phyloP scores from a whole-genome alignment of 177 flowering plant species.

The Tripterygium wilfordii region DNA sequence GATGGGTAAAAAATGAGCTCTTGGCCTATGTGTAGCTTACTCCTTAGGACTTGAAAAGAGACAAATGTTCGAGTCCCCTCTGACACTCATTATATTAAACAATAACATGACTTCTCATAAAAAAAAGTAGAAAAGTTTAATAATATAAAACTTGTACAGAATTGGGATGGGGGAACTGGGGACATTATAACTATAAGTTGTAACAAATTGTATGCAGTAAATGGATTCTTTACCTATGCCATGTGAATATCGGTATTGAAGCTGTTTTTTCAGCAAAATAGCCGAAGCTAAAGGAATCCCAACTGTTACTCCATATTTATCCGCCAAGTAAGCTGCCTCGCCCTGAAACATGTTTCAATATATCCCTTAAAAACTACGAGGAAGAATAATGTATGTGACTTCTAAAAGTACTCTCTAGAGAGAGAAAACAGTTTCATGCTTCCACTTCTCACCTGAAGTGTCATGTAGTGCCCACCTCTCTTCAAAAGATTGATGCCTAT shows the following conservation, averaged over 20 bases:
- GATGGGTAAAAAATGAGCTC: no score
- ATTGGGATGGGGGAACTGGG: no score
- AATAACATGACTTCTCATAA: no score
- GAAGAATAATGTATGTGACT: background rate
- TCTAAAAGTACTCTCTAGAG: background rate
- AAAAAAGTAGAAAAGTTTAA: no score
- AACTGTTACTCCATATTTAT: slow-evolving; percentile 70
- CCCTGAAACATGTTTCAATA: slow-evolving; percentile 41
- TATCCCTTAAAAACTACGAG: background rate
- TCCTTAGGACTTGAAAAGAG: no score
- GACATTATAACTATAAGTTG: no score
- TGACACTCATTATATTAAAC: no score
- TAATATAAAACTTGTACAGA: no score
- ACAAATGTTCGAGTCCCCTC: no score
- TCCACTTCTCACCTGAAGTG: slow-evolving; percentile 65
- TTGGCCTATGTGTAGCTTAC: no score
- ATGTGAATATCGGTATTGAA: slow-evolving; percentile 66
- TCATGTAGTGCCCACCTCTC: slow-evolving; percentile 94
- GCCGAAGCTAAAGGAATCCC: slow-evolving; percentile 76
- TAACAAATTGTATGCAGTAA: background rate
- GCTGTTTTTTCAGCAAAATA: slow-evolving; percentile 65
- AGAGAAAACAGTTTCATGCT: background rate
- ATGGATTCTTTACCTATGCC: slow-evolving; percentile 64
- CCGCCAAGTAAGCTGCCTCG: slow-evolving; percentile 79
- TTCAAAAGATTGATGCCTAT: slow-evolving; percentile 62